Evolutionary conservation across 306 rosid species (phyloP).

Genomic region (Pyrus pyrifolia): DNA sequence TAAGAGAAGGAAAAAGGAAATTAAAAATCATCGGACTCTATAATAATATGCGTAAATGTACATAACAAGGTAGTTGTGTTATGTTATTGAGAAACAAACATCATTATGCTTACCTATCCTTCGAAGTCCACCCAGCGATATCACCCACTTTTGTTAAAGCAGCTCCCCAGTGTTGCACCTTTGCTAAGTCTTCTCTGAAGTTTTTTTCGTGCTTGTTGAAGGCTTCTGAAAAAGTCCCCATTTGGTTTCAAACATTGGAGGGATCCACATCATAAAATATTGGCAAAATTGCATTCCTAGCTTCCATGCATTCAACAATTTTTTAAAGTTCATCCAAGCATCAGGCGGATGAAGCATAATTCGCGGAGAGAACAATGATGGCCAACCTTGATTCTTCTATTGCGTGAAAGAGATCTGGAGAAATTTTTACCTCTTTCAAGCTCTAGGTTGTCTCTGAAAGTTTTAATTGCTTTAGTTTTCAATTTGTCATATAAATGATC

Average conservation of each 20-base stretch:
- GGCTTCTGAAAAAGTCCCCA: neutral
- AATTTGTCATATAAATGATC: neutral
- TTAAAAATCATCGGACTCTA: too few relatives aligned
- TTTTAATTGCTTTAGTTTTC: neutral
- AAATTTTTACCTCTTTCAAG: neutral
- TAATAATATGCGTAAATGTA: too few relatives aligned
- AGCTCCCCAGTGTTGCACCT: neutral
- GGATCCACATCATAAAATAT: neutral
- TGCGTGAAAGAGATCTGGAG: neutral
- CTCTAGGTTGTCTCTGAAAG: neutral
- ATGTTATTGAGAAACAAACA: too few relatives aligned
- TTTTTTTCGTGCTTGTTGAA: neutral
- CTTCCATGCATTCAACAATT: neutral
- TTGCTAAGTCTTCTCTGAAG: neutral
- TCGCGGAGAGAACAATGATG: neutral
- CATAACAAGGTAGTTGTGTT: too few relatives aligned
- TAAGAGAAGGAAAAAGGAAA: neutral
- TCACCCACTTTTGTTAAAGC: neutral
- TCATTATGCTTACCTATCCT: neutral
- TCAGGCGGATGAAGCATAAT: neutral
- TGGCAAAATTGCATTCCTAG: neutral
- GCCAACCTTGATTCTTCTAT: neutral
- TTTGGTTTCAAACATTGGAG: neutral
- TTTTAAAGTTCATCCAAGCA: neutral
- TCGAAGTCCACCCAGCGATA: constrained; percentile 1